phyloP scores from a whole-genome alignment of 2,329 filamentous ascomycete species.

The Beauveria scarabaeidicola region DNA sequence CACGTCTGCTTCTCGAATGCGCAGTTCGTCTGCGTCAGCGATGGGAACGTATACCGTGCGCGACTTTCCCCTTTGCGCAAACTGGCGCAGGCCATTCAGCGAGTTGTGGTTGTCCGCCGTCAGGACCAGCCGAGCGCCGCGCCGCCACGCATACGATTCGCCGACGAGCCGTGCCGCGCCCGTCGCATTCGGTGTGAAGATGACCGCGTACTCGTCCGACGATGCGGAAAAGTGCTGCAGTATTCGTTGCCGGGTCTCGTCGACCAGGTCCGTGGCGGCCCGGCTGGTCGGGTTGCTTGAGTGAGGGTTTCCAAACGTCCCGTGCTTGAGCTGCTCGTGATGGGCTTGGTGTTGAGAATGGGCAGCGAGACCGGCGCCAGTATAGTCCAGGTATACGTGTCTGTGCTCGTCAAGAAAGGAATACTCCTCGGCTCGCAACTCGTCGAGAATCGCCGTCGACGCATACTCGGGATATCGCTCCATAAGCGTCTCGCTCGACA shows the following conservation, averaged over 20 bases:
- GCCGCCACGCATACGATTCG: conserved; percentile 29
- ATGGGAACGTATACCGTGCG: conserved; percentile 24
- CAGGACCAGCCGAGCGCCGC: conserved; percentile 22
- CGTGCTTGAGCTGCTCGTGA: conserved; percentile 20
- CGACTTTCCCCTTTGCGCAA: conserved; percentile 20
- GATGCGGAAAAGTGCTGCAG: conserved; percentile 27
- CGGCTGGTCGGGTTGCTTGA: conserved; percentile 29
- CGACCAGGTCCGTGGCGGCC: conserved; percentile 25
- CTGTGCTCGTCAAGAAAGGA: conserved; percentile 27
- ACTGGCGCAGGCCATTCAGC: conserved; percentile 30
- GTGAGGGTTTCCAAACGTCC: conserved; percentile 32
- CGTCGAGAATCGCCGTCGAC: conserved; percentile 23
- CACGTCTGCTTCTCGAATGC: conserved; percentile 20
- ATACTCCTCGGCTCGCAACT: conserved; percentile 26
- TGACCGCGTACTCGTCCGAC: conserved; percentile 28
- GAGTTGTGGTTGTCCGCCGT: conserved; percentile 36
- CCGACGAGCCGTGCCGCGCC: conserved; percentile 30
- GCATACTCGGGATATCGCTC: conserved; percentile 26
- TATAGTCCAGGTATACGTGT: conserved; percentile 35
- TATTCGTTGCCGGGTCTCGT: conserved; percentile 23
- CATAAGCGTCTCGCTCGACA: conserved; percentile 1
- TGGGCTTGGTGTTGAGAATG: conserved; percentile 25
- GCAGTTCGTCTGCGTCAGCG: conserved; percentile 18
- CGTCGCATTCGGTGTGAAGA: conserved; percentile 33
- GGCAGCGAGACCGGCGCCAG: conserved; percentile 29